Conservation (phyloP, 768 basidiomycete species). For the Pisolithus marmoratus region DNA sequence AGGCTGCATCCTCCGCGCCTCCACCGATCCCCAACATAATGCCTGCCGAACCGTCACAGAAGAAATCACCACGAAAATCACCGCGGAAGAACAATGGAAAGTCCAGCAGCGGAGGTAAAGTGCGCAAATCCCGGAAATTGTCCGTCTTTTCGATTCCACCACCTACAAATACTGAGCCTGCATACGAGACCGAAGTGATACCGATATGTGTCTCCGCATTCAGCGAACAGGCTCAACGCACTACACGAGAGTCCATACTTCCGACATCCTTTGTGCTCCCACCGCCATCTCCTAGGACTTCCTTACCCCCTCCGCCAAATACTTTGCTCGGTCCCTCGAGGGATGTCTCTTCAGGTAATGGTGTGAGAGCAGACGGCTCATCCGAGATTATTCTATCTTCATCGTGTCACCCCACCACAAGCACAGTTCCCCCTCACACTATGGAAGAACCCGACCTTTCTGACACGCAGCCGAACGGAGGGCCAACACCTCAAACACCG, state of each 20-base stretch:
- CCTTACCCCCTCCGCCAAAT: constrained; percentile 46
- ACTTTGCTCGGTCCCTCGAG: constrained; percentile 28
- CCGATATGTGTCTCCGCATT: constrained; percentile 20
- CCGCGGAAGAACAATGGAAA: constrained; percentile 44
- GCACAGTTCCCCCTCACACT: constrained; percentile 14
- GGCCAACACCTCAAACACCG: constrained; percentile 15
- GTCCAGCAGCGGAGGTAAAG: constrained; percentile 39
- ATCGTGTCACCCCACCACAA: background rate
- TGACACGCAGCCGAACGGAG: background rate
- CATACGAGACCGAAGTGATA: constrained; percentile 52
- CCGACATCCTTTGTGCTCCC: constrained; percentile 73
- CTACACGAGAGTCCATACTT: constrained; percentile 41
- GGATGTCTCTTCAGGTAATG: constrained; percentile 14
- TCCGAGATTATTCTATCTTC: background rate
- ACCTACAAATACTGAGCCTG: constrained; percentile 32
- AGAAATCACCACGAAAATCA: constrained; percentile 40
- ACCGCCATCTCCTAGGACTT: constrained; percentile 68
- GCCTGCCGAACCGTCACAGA: constrained; percentile 23
- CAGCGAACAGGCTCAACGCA: background rate
- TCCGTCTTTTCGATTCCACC: constrained; percentile 33
- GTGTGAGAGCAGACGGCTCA: background rate
- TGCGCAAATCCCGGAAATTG: constrained; percentile 42
- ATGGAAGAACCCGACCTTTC: constrained; percentile 14
- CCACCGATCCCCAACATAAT: constrained; percentile 6
- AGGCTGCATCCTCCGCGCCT: constrained; percentile 40